Percentiles rank a stretch among this genome's conserved stretches.
Evolutionary conservation across 495 filamentous ascomycete genomes (phyloP).

Genomic region (Tuber indicum): DNA sequence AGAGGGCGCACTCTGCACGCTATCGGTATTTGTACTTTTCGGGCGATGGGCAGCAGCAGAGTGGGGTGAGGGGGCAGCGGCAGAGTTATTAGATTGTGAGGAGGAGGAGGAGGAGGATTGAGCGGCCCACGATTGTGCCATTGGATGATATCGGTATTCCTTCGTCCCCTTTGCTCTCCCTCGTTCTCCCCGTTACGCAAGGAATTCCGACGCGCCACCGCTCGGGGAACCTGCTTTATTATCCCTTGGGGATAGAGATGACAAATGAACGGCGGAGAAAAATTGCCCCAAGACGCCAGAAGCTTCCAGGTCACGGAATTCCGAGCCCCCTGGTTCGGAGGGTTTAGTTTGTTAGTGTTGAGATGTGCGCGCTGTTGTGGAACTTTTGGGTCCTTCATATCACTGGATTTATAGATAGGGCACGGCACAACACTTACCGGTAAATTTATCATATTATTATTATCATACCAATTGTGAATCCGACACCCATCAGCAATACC

Average conservation of each 20-base stretch:
- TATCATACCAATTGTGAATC: no score
- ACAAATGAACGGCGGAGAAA: slow-evolving; percentile 1
- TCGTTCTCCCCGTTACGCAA: neutral
- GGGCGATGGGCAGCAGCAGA: neutral
- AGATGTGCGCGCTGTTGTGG: neutral
- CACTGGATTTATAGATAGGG: no score
- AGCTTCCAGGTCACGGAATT: neutral
- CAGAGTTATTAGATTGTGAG: neutral
- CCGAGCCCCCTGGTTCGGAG: neutral
- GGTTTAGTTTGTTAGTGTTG: neutral
- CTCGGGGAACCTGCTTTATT: neutral
- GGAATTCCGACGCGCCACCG: slow-evolving; percentile 3
- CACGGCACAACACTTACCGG: no score
- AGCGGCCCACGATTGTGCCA: neutral
- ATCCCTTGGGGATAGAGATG: neutral
- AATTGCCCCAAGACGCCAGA: neutral
- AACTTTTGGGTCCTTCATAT: neutral
- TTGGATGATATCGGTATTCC: neutral
- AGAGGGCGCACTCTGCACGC: neutral
- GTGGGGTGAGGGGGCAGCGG: neutral
- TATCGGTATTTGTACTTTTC: neutral
- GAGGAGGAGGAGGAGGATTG: neutral
- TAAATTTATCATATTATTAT: no score
- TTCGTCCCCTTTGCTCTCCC: neutral
- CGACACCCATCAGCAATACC: no score